Base-by-base conservation (phyloP, 2,329 filamentous ascomycete genomes). In the Pseudomassariella vexata region DNA sequence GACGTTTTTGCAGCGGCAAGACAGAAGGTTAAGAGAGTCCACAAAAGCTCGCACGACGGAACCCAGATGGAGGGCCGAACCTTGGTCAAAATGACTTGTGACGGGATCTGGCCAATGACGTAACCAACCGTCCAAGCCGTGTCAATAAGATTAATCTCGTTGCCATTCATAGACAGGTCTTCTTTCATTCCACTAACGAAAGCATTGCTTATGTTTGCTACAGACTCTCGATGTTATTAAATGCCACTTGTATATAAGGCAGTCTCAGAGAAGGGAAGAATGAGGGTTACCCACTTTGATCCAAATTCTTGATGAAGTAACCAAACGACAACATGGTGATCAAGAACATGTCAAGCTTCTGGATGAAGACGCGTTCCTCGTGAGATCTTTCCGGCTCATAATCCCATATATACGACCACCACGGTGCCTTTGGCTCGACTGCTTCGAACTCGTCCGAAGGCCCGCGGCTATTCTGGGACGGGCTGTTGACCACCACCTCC, bases 51-150 rank as follows among this genome's bases (percentile, higher is more conserved):
- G 43, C 53, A 60, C 5, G 55, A 48, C 0, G 64, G 64, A n/a
- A n/a, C n/a, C n/a, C n/a, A n/a, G n/a, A n/a, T n/a, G n/a, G 59
- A 62, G 0, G 64, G 64, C 3, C 62, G 55, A 6, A 67, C 38
- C n/a, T 56, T 54, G 2, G 60, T 63, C 7, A 62, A 44, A 14
- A 62, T 39, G 11, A 63, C 38, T 31, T 62, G 55, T 40, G 50
- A 56, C 1, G 58, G 58, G 9, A 62, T 45, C 34, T 61, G 53
- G 5, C 58, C 58, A 10, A 60, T 34, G n/a, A 62, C 53, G 28
- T 62, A 62, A 30, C 59, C 59, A 3, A 59, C 51, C 1, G 56
- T 62, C 52, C 53, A 63, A 21, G 44, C 47, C 0, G 51, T 51
- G 22, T 50, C 47, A 37, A 58, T 49, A 36, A 58, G 55, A 39